phyloP scores from a whole-genome alignment of 2,329 filamentous ascomycete genomes.

The Arthrobotrys musiformis region DNA sequence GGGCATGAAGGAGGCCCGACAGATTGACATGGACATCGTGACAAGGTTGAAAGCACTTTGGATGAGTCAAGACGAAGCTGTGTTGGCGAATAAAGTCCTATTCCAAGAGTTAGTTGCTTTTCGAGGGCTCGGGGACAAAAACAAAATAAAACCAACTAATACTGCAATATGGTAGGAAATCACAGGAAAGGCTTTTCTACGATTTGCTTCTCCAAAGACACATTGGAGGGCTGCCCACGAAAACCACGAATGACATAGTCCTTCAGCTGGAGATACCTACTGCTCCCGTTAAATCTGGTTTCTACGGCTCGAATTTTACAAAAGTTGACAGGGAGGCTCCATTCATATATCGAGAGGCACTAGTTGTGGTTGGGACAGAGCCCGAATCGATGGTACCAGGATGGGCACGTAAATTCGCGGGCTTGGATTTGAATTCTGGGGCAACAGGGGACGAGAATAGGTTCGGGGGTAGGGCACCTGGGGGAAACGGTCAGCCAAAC shows the following conservation, averaged over 20 bases:
- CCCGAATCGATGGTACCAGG: neutral
- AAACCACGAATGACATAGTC: neutral
- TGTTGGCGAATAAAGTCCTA: constrained; percentile 4
- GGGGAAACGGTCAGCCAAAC: neutral
- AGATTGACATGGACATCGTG: constrained; percentile 35
- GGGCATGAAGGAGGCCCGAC: neutral
- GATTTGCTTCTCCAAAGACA: constrained; percentile 13
- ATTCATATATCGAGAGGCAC: neutral
- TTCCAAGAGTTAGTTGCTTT: constrained; percentile 26
- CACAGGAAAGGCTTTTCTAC: constrained; percentile 35
- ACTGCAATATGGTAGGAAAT: neutral
- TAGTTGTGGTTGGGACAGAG: neutral
- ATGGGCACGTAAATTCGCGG: neutral
- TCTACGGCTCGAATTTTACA: neutral
- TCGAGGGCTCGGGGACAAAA: neutral
- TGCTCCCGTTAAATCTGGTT: neutral
- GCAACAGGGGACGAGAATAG: neutral
- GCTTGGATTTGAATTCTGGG: neutral
- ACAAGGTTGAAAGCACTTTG: constrained; percentile 35
- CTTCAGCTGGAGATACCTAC: neutral
- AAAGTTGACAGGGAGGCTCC: neutral
- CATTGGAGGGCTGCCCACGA: neutral
- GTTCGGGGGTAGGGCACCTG: neutral
- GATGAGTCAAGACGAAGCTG: constrained; percentile 27
- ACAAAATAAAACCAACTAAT: neutral